These are phyloP conservation scores for Aspergillus tamarii DNA, from an alignment of 2,329 filamentous ascomycete genomes.

Conservation along the genomic window DNA sequence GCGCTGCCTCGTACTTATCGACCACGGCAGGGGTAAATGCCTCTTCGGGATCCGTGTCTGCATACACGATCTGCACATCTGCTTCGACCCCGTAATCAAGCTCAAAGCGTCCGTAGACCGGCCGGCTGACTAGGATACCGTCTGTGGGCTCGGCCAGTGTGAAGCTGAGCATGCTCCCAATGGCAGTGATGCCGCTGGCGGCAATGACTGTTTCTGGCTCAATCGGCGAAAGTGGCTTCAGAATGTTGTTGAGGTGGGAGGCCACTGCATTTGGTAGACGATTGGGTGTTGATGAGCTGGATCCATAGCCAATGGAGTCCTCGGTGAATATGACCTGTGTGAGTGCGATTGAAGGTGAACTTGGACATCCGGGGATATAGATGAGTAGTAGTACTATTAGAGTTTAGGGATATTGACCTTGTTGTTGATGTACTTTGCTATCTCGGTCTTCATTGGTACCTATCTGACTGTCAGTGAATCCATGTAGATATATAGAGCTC, in stretches of 20 bases:
- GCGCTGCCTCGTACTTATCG: conserved; percentile 41
- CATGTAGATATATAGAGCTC: not conserved
- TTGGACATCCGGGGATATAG: not conserved
- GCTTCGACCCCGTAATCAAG: conserved; percentile 53
- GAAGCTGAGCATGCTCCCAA: conserved; percentile 49
- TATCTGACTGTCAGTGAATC: conserved; percentile 21
- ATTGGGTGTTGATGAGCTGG: conserved; percentile 40
- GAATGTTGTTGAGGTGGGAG: conserved; percentile 46
- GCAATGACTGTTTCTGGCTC: conserved; percentile 42
- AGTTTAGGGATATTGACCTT: conserved; percentile 29
- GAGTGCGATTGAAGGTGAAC: not conserved
- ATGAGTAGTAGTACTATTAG: not conserved
- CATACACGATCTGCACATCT: conserved; percentile 43
- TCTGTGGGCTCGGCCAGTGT: conserved; percentile 49
- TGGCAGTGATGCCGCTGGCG: conserved; percentile 46
- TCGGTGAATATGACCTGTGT: conserved; percentile 34
- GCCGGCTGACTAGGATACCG: conserved; percentile 50
- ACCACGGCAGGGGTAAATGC: conserved; percentile 40
- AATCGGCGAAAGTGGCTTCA: conserved; percentile 41
- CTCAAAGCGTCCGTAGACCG: conserved; percentile 54
- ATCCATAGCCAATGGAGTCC: conserved; percentile 46
- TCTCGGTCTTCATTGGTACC: conserved; percentile 42
- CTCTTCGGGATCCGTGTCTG: conserved; percentile 41
- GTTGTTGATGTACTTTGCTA: conserved; percentile 43
- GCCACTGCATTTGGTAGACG: conserved; percentile 47